Base-by-base conservation (phyloP, 352 stramenopile genomes). In the Globisporangium acanthophoron region DNA sequence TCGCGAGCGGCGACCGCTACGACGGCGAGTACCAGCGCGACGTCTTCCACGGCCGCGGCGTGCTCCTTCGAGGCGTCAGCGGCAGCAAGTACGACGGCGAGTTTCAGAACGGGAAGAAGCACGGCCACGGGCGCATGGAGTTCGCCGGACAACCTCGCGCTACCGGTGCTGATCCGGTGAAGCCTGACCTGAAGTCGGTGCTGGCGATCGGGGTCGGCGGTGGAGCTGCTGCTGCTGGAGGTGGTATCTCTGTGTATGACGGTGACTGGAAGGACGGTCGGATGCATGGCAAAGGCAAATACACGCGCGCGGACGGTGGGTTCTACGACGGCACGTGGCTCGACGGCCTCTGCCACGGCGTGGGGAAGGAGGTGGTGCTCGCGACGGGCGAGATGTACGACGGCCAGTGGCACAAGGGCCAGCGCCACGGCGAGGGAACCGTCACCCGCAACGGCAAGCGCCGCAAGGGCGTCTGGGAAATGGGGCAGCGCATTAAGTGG, bases 321-420 rank as follows among this genome's bases (percentile, higher is more conserved):
- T 88, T 85, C 61, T 89, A 89, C 51, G 74, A 90, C 46, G 80
- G 80, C 35, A 65, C 64, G 41, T 89, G 80, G 80, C 56, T 78
- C 24, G 67, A 90, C 27, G 80, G 80, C 2, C 64, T 89, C 35
- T 61, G 62, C 13, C 73, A 90, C 31, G 80, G 80, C 21, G 64
- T 76, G 3, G 80, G 78, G 3, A 85, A 80, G 21, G 80, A 87
- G 40, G 54, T 84, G 20, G 37, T 67, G n/a, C 52, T 76, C 29
- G 48, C 48, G 12, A 74, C 59, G 0, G 61, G 69, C 1, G 76
- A 90, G 39, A 58, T 88, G 5, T 90, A 81, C 54, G 78, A 90
- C 62, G 80, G 80, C 0, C 71, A 66, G 3, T 90, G 80, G 81
- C 65, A 73, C 18, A 55, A 70, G 20, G 81, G 81, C 1, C 60